Percentiles rank a stretch among this genome's conserved stretches.
Evolutionary conservation across 768 basidiomycete genomes (phyloP).

Genomic region (Lactifluus rugatus): DNA sequence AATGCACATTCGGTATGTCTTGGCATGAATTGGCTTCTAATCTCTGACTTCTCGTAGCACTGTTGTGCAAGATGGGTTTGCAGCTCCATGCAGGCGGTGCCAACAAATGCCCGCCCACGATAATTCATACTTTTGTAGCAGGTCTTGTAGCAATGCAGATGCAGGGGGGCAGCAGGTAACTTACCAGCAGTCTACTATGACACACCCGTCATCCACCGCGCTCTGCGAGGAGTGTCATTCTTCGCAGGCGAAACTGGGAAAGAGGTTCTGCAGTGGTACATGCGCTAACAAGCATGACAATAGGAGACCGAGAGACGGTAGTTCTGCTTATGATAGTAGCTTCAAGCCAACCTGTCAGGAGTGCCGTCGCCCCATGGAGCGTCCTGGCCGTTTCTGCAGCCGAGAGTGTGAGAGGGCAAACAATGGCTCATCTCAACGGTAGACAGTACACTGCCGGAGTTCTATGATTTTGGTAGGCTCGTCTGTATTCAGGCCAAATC

Average conservation of each 20-base stretch:
- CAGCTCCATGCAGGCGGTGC: not conserved
- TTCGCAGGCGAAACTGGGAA: not conserved
- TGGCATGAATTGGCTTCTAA: not conserved
- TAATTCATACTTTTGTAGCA: slow-evolving; percentile 1
- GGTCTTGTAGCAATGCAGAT: not conserved
- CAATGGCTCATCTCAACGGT: not conserved
- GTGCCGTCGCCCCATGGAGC: not conserved
- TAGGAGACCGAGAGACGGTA: not conserved
- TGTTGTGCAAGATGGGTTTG: not conserved
- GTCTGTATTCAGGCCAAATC: not conserved
- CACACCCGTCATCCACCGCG: not conserved
- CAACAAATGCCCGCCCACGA: not conserved
- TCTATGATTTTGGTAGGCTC: not conserved
- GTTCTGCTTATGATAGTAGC: not conserved
- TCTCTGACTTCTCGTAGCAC: not conserved
- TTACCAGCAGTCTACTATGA: not conserved
- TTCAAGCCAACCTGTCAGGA: not conserved
- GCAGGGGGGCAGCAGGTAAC: not conserved
- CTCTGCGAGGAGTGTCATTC: not conserved
- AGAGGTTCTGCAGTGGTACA: not conserved
- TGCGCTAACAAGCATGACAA: not conserved
- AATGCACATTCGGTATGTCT: not conserved
- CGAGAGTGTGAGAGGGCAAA: not conserved
- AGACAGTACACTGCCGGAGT: not conserved
- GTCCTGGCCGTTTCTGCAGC: not conserved